Conservation (phyloP, 352 stramenopile genomes). For the Pythium aquatile region DNA sequence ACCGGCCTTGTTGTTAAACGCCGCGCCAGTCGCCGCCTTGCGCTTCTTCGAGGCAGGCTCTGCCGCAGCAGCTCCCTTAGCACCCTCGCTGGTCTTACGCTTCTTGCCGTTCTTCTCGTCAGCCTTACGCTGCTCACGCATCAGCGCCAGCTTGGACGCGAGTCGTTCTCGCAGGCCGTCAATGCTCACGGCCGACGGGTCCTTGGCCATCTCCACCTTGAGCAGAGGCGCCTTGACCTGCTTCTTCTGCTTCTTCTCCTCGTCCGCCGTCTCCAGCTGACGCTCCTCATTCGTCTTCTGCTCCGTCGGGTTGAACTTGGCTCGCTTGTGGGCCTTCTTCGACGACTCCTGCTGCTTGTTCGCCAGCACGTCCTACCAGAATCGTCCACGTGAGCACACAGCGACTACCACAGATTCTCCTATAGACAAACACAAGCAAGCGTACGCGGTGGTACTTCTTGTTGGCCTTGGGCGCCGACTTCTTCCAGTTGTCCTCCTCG, state of each 20-base stretch:
- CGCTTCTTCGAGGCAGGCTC: constrained; percentile 54
- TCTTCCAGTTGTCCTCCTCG: constrained; percentile 71
- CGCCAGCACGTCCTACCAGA: constrained; percentile 46
- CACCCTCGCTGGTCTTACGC: constrained; percentile 29
- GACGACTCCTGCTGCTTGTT: constrained; percentile 48
- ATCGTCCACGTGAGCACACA: constrained; percentile 1
- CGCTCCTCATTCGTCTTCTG: constrained; percentile 66
- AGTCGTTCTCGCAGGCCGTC: constrained; percentile 69
- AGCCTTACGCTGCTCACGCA: constrained; percentile 71
- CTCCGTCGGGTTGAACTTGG: constrained; percentile 63
- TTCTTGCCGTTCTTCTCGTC: constrained; percentile 66
- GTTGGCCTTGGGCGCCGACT: constrained; percentile 47
- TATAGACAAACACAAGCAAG: not conserved
- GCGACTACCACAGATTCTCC: not conserved
- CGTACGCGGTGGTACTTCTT: constrained; percentile 80
- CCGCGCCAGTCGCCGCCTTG: constrained; percentile 33
- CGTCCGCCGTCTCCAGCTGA: constrained; percentile 44
- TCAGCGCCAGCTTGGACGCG: constrained; percentile 63
- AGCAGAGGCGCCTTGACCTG: constrained; percentile 26
- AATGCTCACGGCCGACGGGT: constrained; percentile 41
- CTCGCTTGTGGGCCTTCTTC: constrained; percentile 69
- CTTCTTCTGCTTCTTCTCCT: constrained; percentile 55
- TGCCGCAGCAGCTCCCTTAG: constrained; percentile 26
- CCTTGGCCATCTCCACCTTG: constrained; percentile 36
- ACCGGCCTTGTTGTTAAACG: constrained; percentile 39